Base-by-base conservation (phyloP, 306 rosid species). In the Alnus glutinosa region DNA sequence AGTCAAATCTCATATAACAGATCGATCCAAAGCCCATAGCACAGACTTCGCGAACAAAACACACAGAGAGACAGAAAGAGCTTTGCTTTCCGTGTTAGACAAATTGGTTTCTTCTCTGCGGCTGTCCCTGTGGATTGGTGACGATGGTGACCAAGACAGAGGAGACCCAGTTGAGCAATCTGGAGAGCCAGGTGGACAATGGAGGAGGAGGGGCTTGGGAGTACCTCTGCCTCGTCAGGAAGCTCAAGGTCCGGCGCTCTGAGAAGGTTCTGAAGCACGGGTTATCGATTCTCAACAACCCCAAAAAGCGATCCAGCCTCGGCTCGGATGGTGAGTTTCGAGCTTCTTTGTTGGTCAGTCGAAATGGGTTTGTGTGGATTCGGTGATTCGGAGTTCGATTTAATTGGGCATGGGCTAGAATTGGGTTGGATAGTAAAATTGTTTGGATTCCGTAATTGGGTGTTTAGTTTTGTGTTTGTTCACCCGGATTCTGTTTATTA, bases 171-270 rank as follows among this genome's bases (percentile, higher is more conserved):
- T 77, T 96, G 90, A 83, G 88, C 80, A 83, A 88, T 70, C 89
- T 96, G 30, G 98, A 93, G 82, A 90, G 62, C 74, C 99, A 96
- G 93, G 99, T 93, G 37, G 99, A 96, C 64, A 96, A 96, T 77
- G 99, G 89, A 55, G 99, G 99, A 4, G 99, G 98, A 71, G 99
- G 98, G n/a, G 98, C 88, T 4, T 96, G 97, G 99, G 99, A 93
- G 82, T 96, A 89, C 61, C 94, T 96, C 49, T 88, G 85, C 51
- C 87, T 93, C 13, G 85, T 96, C 32, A 78, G 96, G 75, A 93
- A 93, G 84, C 97, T 96, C 77, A 96, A 90, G 86, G 85, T 96
- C 80, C 94, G 98, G 7, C 94, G 98, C 67, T 91, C 99, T 0
- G 90, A 91, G 14, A 96, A 90, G 86, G 97, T 93, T 3, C 74